Conservation (phyloP, 2,329 filamentous ascomycete species). For the Sclerotinia sclerotiorum region DNA sequence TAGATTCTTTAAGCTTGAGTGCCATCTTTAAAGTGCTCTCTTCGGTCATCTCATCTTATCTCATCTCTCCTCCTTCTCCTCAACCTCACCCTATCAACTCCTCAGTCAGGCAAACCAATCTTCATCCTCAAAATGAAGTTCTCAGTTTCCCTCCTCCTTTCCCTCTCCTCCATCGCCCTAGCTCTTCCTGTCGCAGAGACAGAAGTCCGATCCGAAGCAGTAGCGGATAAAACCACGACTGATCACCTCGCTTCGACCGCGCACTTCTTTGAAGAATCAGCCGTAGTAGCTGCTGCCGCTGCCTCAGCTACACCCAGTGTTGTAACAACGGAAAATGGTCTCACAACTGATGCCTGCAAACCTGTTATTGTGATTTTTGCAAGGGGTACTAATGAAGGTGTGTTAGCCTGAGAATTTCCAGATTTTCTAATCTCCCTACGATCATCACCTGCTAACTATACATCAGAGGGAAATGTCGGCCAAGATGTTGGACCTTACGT, state of each 20-base stretch:
- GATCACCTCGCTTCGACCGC: background rate
- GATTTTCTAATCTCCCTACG: background rate
- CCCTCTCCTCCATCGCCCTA: background rate
- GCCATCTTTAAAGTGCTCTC: background rate
- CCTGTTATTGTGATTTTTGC: constrained; percentile 46
- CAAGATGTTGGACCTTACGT: constrained; percentile 40
- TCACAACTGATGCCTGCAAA: constrained; percentile 11
- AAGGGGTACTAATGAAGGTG: constrained; percentile 47
- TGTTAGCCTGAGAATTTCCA: background rate
- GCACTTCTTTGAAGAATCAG: background rate
- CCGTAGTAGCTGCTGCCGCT: background rate
- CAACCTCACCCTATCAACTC: background rate
- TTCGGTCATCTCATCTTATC: constrained; percentile 2
- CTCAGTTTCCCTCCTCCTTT: constrained; percentile 3
- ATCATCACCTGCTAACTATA: background rate
- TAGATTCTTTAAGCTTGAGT: background rate
- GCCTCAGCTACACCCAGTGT: background rate
- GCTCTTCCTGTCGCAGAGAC: background rate
- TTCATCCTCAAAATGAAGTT: background rate
- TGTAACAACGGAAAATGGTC: constrained; percentile 14
- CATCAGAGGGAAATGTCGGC: constrained; percentile 46
- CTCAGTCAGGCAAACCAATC: background rate
- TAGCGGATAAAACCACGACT: background rate
- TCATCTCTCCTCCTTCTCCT: background rate
- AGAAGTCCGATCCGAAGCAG: background rate